phyloP scores from a whole-genome alignment of 1,284 basidiomycete genomes.

The Heterobasidion annosum region DNA sequence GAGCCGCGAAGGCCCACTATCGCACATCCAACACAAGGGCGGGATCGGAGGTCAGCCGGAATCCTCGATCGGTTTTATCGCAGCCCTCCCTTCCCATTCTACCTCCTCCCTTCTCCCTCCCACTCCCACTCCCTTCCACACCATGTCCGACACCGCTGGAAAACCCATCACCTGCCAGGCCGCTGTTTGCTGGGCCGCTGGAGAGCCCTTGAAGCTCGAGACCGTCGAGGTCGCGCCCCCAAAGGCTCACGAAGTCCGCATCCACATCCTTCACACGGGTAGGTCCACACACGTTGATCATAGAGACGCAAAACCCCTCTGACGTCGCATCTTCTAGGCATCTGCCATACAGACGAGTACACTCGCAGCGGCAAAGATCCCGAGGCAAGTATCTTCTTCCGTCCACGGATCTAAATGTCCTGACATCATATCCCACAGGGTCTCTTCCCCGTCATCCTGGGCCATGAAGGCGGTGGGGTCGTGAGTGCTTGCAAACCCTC shows the following conservation, averaged over 20 bases:
- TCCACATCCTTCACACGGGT: slow-evolving; percentile 88
- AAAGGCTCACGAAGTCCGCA: slow-evolving; percentile 84
- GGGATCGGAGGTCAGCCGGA: too few relatives aligned
- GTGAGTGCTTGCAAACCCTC: slow-evolving; percentile 33
- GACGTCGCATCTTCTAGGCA: slow-evolving; percentile 38
- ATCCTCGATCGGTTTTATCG: too few relatives aligned
- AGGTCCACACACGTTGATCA: slow-evolving; percentile 14
- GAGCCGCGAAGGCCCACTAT: too few relatives aligned
- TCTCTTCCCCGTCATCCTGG: slow-evolving; percentile 90
- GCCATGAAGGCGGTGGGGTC: slow-evolving; percentile 84
- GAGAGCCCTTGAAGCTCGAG: slow-evolving; percentile 84
- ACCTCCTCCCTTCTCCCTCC: neutral
- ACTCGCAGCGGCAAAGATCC: slow-evolving; percentile 95
- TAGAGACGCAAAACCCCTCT: too few relatives aligned
- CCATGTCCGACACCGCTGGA: slow-evolving; percentile 62
- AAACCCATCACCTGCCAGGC: slow-evolving; percentile 89
- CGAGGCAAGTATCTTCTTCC: slow-evolving; percentile 44
- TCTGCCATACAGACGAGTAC: slow-evolving; percentile 98
- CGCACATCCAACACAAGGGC: too few relatives aligned
- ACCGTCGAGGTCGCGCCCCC: slow-evolving; percentile 93
- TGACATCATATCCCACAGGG: slow-evolving; percentile 39
- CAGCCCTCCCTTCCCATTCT: neutral
- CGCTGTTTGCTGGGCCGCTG: slow-evolving; percentile 94
- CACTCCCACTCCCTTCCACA: neutral
- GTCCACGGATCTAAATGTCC: neutral